phyloP scores from a whole-genome alignment of 2,329 filamentous ascomycete genomes.

The Pseudocercospora ulei region DNA sequence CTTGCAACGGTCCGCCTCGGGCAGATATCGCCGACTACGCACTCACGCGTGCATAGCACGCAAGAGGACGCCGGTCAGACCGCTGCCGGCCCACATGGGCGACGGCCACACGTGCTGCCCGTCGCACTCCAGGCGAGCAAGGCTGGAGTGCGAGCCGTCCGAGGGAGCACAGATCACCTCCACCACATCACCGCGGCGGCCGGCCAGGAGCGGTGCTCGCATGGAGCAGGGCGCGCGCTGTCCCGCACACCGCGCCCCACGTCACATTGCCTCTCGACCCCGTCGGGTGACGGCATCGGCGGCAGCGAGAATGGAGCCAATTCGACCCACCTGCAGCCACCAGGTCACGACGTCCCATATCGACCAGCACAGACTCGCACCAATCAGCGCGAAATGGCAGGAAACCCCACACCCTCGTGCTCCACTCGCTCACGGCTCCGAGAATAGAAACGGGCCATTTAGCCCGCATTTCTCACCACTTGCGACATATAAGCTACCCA shows the following conservation, averaged over 20 bases:
- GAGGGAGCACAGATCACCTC: conserved; percentile 15
- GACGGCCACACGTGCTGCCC: conserved; percentile 10
- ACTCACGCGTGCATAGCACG: too few species aligned
- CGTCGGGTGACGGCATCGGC: conserved; percentile 21
- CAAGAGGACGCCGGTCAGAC: too few species aligned
- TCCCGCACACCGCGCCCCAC: too few species aligned
- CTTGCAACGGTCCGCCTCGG: conserved; percentile 23
- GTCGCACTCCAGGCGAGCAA: conserved; percentile 7
- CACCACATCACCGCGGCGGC: conserved; percentile 15
- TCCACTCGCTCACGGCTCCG: conserved; percentile 32
- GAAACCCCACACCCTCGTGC: conserved; percentile 20
- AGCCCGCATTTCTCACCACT: conserved; percentile 36
- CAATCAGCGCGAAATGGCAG: conserved; percentile 25
- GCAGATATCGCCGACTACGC: conserved; percentile 23
- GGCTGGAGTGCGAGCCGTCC: conserved; percentile 12
- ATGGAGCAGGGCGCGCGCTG: conserved; percentile 14
- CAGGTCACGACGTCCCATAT: conserved; percentile 23
- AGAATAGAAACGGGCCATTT: conserved; percentile 42
- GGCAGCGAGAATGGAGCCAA: conserved; percentile 25
- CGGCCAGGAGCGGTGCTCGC: conserved; percentile 12
- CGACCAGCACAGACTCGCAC: conserved; percentile 18
- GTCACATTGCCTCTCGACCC: conserved; percentile 21
- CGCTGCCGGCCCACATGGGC: too few species aligned
- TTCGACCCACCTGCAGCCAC: conserved; percentile 28
- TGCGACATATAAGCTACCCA: conserved; percentile 42